phyloP scores from a whole-genome alignment of 441 rosid genomes.

The Adansonia rubrostipa region DNA sequence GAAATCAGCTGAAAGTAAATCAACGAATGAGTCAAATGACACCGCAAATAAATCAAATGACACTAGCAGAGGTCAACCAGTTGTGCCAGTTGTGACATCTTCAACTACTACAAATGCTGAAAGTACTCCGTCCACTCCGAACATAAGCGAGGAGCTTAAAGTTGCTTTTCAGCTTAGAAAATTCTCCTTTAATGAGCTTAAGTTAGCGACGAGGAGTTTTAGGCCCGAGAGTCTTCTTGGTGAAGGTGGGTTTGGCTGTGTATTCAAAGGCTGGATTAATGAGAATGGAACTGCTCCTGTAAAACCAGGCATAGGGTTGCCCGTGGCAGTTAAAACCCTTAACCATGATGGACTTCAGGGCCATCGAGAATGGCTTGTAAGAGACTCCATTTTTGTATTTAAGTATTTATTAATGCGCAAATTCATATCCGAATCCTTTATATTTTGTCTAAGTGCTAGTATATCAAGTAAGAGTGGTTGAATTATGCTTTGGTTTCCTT shows the following conservation, averaged over 20 bases:
- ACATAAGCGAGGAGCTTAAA: constrained; percentile 32
- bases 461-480: constrained; percentile 10
- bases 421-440: background rate
- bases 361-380: constrained; percentile 47
- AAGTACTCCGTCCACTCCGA: constrained; percentile 39
- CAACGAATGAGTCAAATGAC: constrained; percentile 43
- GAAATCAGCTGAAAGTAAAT: constrained; percentile 49
- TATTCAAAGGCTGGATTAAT: constrained; percentile 42
- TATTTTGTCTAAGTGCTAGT: background rate
- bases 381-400: background rate
- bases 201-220: constrained; percentile 35
- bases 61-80: constrained; percentile 48
- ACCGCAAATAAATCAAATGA: constrained; percentile 24
- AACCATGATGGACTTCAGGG: constrained; percentile 46
- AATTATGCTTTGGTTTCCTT: constrained; percentile 12
- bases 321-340: constrained; percentile 42
- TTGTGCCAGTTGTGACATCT: constrained; percentile 47
- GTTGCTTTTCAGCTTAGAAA: constrained; percentile 41
- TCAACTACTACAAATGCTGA: constrained; percentile 45
- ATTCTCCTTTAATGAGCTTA: constrained; percentile 41
- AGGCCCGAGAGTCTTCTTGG: constrained; percentile 40
- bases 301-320: constrained; percentile 36
- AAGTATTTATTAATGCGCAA: background rate
- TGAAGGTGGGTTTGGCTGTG: constrained; percentile 45
- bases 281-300: constrained; percentile 26